phyloP scores from a whole-genome alignment of 129 eudicot genomes.

The Chrysanthemum makinoi region DNA sequence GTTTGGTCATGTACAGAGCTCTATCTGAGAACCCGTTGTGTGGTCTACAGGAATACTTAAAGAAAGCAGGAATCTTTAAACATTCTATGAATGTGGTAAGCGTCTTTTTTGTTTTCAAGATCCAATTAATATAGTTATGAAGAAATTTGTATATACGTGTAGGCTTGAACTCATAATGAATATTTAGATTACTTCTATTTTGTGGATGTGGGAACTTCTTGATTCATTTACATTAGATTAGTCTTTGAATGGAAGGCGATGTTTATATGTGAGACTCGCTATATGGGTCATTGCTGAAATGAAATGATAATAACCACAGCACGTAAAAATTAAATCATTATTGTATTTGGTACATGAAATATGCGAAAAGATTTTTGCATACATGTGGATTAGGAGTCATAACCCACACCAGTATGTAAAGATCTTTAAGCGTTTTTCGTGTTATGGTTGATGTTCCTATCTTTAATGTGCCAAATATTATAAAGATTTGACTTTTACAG shows the following conservation, averaged over 20 bases:
- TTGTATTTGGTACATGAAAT: conserved; percentile 3
- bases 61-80: conserved; percentile 16
- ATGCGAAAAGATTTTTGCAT: conserved; percentile 3
- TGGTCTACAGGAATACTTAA: conserved; percentile 7
- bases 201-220: not conserved
- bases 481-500: no score
- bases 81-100: conserved; percentile 17
- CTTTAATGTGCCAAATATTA: no score
- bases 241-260: conserved; percentile 3
- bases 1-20: not conserved
- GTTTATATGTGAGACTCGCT: not conserved
- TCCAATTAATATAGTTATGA: conserved; percentile 9
- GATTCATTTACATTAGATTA: not conserved
- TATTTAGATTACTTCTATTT: conserved; percentile 3
- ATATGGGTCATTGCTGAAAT: conserved; percentile 4
- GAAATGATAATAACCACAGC: not conserved
- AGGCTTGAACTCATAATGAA: not conserved
- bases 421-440: no score
- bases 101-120: conserved; percentile 18
- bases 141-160: not conserved
- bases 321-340: not conserved
- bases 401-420: no score
- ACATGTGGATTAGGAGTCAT: not conserved
- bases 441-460: no score
- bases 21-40: not conserved